Evolutionary conservation across 2,329 filamentous ascomycete genomes (phyloP).

Genomic region (Dactylellina drechsleri): DNA sequence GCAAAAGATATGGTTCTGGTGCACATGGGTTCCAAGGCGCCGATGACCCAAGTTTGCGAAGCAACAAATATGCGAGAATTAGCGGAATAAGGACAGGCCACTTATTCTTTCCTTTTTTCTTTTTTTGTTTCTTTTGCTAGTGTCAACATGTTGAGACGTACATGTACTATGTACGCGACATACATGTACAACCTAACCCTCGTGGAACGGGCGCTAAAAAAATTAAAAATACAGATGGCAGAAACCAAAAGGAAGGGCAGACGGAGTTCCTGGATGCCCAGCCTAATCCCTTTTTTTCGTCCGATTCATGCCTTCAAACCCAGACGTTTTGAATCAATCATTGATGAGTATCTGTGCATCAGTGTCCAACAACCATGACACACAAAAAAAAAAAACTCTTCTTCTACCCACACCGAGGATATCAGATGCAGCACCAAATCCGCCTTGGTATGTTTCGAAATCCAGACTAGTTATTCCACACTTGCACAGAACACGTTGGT

Average conservation of each 20-base stretch:
- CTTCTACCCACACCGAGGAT: neutral
- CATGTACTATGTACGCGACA: constrained; percentile 18
- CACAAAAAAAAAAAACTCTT: neutral
- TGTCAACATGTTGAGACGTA: no score
- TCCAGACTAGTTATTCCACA: constrained; percentile 3
- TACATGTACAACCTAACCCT: constrained; percentile 20
- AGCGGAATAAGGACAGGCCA: constrained; percentile 6
- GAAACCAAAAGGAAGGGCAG: constrained; percentile 23
- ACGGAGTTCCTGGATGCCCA: neutral
- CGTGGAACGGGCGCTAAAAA: constrained; percentile 52
- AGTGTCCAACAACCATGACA: neutral
- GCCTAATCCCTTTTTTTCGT: constrained; percentile 11
- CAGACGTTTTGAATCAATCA: constrained; percentile 8
- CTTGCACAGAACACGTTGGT: constrained; percentile 41
- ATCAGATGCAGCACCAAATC: neutral
- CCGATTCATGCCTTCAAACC: neutral
- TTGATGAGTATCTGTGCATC: neutral
- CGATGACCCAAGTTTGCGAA: neutral
- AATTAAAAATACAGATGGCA: constrained; percentile 36
- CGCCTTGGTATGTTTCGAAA: constrained; percentile 4
- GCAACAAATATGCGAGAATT: constrained; percentile 4
- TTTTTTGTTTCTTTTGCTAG: no score
- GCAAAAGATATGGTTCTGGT: neutral
- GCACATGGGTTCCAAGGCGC: no score
- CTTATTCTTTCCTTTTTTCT: no score